Percentiles rank a stretch among this genome's conserved stretches.
These are phyloP conservation scores for Epichloe amarillans DNA, from an alignment of 2,329 filamentous ascomycete species.

Conservation along the genomic window DNA sequence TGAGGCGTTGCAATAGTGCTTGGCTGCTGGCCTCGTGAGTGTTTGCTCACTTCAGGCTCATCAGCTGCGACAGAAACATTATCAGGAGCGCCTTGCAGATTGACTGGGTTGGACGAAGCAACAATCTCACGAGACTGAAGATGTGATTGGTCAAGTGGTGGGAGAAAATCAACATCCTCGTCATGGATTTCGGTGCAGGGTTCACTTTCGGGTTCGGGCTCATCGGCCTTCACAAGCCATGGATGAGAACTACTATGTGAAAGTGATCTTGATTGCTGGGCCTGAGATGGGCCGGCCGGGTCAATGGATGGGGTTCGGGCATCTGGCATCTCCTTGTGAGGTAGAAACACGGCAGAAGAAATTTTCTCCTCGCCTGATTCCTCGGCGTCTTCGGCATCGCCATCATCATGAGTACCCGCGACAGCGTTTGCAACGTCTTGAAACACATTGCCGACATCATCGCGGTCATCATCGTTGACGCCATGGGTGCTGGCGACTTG, in stretches of 20 bases:
- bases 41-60: constrained; percentile 26
- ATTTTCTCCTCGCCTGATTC: constrained; percentile 73
- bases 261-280: constrained; percentile 31
- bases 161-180: constrained; percentile 11
- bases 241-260: constrained; percentile 28
- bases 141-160: constrained; percentile 13
- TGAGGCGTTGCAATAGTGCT: constrained; percentile 27
- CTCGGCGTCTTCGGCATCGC: constrained; percentile 27
- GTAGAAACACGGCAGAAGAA: constrained; percentile 72
- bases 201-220: constrained; percentile 26
- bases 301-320: constrained; percentile 17
- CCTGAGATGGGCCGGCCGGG: constrained; percentile 27
- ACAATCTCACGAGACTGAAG: constrained; percentile 18
- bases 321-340: constrained; percentile 48
- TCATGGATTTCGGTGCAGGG: constrained; percentile 15
- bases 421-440: not conserved
- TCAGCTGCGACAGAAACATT: constrained; percentile 26
- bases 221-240: constrained; percentile 47
- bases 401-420: constrained; percentile 3
- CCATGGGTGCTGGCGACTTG: not conserved
- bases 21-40: constrained; percentile 15
- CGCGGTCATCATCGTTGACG: constrained; percentile 11
- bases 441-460: constrained; percentile 11
- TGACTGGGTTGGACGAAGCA: constrained; percentile 17
- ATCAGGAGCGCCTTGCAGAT: constrained; percentile 22